These are phyloP conservation scores for Ganoderma resinaceum DNA, from an alignment of 1,284 basidiomycete genomes.

Conservation along the genomic window DNA sequence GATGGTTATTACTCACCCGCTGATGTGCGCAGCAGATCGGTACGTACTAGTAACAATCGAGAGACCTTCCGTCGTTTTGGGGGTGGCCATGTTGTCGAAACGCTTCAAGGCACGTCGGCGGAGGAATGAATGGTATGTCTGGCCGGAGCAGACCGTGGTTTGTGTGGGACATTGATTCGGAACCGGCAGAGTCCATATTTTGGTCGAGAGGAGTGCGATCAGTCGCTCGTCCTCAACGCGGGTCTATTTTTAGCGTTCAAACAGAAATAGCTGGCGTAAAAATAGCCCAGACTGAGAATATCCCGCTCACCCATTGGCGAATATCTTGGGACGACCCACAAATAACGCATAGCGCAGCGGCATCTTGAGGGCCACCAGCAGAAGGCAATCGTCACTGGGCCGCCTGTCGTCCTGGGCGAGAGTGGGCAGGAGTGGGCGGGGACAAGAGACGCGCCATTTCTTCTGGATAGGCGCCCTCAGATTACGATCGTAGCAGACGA, in stretches of 20 bases:
- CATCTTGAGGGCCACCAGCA: constrained; percentile 16
- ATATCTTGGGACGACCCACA: constrained; percentile 2
- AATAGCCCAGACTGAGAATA: constrained; percentile 23
- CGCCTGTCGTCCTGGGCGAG: constrained; percentile 3
- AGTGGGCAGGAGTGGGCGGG: constrained; percentile 11
- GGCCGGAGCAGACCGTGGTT: neutral
- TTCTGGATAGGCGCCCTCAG: constrained; percentile 6
- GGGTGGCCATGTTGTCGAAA: neutral
- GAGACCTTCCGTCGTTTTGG: neutral
- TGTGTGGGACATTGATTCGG: neutral
- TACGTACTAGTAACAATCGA: neutral
- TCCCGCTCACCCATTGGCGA: constrained; percentile 15
- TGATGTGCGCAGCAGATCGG: neutral
- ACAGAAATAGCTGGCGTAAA: constrained; percentile 16
- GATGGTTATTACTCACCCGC: neutral
- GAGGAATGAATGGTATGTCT: neutral
- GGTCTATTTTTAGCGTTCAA: constrained; percentile 12
- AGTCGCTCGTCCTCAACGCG: neutral
- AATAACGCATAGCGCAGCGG: constrained; percentile 15
- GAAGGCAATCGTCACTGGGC: constrained; percentile 6
- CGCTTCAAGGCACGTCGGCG: neutral
- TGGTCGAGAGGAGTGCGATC: constrained; percentile 7
- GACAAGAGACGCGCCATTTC: constrained; percentile 4
- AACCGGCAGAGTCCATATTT: constrained; percentile 6
- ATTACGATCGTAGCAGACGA: constrained; percentile 23